Evolutionary conservation across 1,284 basidiomycete species (phyloP).

Genomic region (Ustilago tritici): DNA sequence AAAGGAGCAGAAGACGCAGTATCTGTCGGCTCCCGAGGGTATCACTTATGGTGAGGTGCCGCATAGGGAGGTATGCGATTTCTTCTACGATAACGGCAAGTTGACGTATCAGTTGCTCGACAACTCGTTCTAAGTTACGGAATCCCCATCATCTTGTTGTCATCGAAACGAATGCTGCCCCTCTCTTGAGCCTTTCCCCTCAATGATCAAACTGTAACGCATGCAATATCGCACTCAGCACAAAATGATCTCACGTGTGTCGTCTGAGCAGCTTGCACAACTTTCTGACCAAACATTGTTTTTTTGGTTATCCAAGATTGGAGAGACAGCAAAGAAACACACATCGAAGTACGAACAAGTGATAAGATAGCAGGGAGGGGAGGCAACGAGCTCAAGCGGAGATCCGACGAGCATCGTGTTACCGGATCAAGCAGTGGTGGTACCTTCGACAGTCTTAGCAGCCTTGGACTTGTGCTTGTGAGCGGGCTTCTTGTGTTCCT

Average conservation of each 20-base stretch:
- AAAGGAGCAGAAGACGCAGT: constrained; percentile 18
- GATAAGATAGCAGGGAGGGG: not conserved
- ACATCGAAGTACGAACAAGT: not conserved
- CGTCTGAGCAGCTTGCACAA: not conserved
- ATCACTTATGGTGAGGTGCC: constrained; percentile 22
- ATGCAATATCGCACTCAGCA: not conserved
- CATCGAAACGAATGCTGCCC: not conserved
- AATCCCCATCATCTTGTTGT: not conserved
- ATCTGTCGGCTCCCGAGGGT: constrained; percentile 25
- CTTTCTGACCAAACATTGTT: not conserved
- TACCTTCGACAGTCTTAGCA: not conserved
- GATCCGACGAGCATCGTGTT: constrained; percentile 5
- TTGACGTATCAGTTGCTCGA: constrained; percentile 33
- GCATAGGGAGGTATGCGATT: constrained; percentile 33
- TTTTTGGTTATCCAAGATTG: not conserved
- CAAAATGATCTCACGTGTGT: not conserved
- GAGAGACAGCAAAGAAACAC: not conserved
- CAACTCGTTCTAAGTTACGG: constrained; percentile 21
- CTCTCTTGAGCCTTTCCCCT: not conserved
- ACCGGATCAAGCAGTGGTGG: not conserved
- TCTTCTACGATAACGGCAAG: constrained; percentile 20
- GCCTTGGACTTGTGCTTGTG: constrained; percentile 34
- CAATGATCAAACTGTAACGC: not conserved
- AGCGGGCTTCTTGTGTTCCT: constrained; percentile 32
- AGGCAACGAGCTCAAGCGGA: not conserved